Conservation (phyloP, 768 basidiomycete genomes). For the Hortiboletus campestris region DNA sequence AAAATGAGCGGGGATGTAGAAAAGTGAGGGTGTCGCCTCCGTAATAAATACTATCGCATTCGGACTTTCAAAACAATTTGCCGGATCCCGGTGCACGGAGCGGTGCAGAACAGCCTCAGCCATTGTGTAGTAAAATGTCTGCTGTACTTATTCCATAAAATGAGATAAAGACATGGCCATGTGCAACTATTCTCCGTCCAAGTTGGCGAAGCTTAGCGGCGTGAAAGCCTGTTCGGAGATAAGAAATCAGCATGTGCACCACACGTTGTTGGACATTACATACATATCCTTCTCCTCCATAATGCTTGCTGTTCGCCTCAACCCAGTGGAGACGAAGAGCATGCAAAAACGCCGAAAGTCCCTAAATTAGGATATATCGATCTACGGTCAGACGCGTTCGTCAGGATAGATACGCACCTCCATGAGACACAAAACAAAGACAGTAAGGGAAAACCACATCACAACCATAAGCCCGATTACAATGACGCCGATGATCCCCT, state of each 20-base stretch:
- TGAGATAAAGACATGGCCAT: conserved; percentile 15
- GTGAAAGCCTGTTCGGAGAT: conserved; percentile 41
- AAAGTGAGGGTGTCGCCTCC: not conserved
- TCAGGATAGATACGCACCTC: conserved; percentile 58
- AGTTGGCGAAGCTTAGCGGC: conserved; percentile 46
- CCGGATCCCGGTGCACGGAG: not conserved
- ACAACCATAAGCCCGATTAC: conserved; percentile 46
- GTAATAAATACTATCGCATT: conserved; percentile 16
- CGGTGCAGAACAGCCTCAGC: conserved; percentile 14
- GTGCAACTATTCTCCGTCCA: conserved; percentile 34
- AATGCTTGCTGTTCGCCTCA: conserved; percentile 96
- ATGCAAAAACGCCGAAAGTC: conserved; percentile 93
- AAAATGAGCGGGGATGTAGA: conserved; percentile 33
- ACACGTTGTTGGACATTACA: conserved; percentile 38
- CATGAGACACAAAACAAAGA: conserved; percentile 87
- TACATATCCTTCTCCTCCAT: conserved; percentile 86
- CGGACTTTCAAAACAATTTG: conserved; percentile 33
- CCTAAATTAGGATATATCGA: conserved; percentile 43
- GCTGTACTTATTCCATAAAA: conserved; percentile 16
- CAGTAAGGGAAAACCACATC: conserved; percentile 80
- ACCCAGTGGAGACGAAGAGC: conserved; percentile 98
- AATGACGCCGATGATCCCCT: conserved; percentile 62
- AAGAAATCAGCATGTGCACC: conserved; percentile 24
- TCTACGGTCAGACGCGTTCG: conserved; percentile 17
- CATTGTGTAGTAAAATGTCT: conserved; percentile 11